These are phyloP conservation scores for Cytospora paraplurivora DNA, from an alignment of 2,329 filamentous ascomycete genomes.

Conservation along the genomic window DNA sequence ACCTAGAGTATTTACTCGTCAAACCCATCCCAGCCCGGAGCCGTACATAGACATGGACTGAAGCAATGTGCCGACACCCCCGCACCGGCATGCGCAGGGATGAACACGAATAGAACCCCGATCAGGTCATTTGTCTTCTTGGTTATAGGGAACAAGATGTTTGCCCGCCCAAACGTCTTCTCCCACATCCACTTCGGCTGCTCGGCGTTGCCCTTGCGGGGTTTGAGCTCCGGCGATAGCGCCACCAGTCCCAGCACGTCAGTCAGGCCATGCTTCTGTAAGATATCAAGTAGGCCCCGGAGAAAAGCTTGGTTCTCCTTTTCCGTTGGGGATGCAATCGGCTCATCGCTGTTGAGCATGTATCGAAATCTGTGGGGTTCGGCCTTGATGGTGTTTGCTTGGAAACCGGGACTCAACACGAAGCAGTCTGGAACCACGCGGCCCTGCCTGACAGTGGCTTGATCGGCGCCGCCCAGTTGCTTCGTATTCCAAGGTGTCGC, in stretches of 20 bases:
- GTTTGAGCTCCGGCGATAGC: slow-evolving; percentile 8
- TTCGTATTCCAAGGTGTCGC: slow-evolving; percentile 5
- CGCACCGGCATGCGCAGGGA: not conserved
- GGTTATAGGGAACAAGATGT: slow-evolving; percentile 1
- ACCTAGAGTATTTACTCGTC: not conserved
- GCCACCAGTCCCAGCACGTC: slow-evolving; percentile 7
- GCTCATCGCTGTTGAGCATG: slow-evolving; percentile 4
- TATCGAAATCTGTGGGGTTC: slow-evolving; percentile 5
- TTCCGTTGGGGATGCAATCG: not conserved
- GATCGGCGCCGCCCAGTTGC: slow-evolving; percentile 2
- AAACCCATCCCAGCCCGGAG: not conserved
- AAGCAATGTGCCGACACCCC: not conserved
- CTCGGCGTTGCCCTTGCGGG: not conserved
- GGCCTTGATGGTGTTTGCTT: not conserved
- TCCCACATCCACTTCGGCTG: slow-evolving; percentile 7
- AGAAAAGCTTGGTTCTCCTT: not conserved
- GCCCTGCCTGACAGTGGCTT: not conserved
- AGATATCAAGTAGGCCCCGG: not conserved
- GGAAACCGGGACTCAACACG: not conserved
- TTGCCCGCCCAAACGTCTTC: slow-evolving; percentile 7
- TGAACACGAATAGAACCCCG: slow-evolving; percentile 4
- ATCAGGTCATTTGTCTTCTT: slow-evolving; percentile 1
- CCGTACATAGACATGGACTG: not conserved
- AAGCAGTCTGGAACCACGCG: not conserved
- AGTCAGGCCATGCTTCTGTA: not conserved